These are phyloP conservation scores for Rachicladosporium sp. DNA, from an alignment of 2,329 filamentous ascomycete species.

Conservation along the genomic window DNA sequence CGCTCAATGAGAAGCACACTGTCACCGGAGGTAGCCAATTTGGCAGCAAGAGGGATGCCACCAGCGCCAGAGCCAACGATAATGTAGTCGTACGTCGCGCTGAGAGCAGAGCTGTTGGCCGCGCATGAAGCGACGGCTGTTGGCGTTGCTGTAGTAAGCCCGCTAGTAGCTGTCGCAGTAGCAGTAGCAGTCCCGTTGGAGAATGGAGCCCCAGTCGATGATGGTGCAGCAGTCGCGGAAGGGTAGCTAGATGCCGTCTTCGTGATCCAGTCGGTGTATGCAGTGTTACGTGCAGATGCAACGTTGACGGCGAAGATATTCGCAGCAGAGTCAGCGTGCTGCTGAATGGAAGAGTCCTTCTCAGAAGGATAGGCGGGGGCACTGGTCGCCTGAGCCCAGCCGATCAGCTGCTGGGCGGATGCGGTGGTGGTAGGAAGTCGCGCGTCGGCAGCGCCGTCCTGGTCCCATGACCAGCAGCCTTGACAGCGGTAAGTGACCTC, in stretches of 20 bases:
- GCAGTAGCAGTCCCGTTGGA: slow-evolving; percentile 11
- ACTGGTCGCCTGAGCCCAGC: slow-evolving; percentile 18
- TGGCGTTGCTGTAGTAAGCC: slow-evolving; percentile 15
- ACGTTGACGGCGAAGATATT: slow-evolving; percentile 41
- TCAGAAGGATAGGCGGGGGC: slow-evolving; percentile 19
- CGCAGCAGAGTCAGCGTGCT: slow-evolving; percentile 41
- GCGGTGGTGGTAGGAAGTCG: slow-evolving; percentile 24
- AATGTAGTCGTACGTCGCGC: slow-evolving; percentile 49
- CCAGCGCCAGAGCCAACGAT: slow-evolving; percentile 51
- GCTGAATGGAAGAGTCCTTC: slow-evolving; percentile 34
- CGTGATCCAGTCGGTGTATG: slow-evolving; percentile 28
- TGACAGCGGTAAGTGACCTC: slow-evolving; percentile 55
- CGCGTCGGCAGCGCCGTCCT: slow-evolving; percentile 27
- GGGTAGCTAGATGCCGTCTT: slow-evolving; percentile 9
- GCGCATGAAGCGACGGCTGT: slow-evolving; percentile 13
- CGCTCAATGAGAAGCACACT: slow-evolving; percentile 47
- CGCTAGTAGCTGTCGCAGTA: slow-evolving; percentile 10
- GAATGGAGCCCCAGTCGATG: slow-evolving; percentile 28
- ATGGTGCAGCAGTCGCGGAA: slow-evolving; percentile 26
- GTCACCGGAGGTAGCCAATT: slow-evolving; percentile 51
- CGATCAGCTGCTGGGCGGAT: slow-evolving; percentile 20
- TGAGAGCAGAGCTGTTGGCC: slow-evolving; percentile 21
- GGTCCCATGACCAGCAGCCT: slow-evolving; percentile 33
- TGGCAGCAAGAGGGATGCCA: slow-evolving; percentile 47
- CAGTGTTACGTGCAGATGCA: slow-evolving; percentile 31